phyloP scores from a whole-genome alignment of 2,329 filamentous ascomycete species.

The Dendrostoma leiphaemia region DNA sequence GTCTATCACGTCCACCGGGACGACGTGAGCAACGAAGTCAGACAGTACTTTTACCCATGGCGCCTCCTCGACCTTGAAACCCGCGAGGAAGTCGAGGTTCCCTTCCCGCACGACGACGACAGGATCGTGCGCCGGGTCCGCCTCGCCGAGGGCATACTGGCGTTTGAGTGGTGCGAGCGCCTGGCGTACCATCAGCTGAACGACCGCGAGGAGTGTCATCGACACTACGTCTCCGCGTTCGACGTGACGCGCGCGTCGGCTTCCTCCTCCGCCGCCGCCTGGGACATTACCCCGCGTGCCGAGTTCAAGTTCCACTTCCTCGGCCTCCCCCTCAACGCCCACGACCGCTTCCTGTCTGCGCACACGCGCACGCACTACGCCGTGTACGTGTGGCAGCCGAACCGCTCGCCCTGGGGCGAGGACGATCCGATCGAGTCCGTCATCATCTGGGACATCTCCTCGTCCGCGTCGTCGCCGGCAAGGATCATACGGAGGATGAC shows the following conservation, averaged over 20 bases:
- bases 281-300: conserved; percentile 48
- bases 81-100: conserved; percentile 40
- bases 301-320: conserved; percentile 62
- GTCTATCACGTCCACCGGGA: conserved; percentile 43
- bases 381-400: conserved; percentile 61
- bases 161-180: conserved; percentile 62
- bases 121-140: conserved; percentile 55
- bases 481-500: conserved; percentile 47
- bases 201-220: conserved; percentile 48
- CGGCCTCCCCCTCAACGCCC: conserved; percentile 51
- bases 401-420: conserved; percentile 52
- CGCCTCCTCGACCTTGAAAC: conserved; percentile 50
- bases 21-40: conserved; percentile 12
- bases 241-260: conserved; percentile 36
- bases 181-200: conserved; percentile 50
- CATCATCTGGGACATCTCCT: conserved; percentile 56
- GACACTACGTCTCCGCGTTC: conserved; percentile 60
- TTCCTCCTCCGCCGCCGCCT: conserved; percentile 22
- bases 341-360: conserved; percentile 61
- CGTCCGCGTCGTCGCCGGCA: conserved; percentile 49
- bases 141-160: conserved; percentile 50
- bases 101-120: conserved; percentile 43
- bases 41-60: conserved; percentile 27
- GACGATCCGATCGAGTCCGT: conserved; percentile 57
- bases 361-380: conserved; percentile 60